Percentiles rank a stretch among this genome's conserved stretches.
Evolutionary conservation across 83 land plant genomes (phyloP).

Genomic region (Isoetes engelmannii): DNA sequence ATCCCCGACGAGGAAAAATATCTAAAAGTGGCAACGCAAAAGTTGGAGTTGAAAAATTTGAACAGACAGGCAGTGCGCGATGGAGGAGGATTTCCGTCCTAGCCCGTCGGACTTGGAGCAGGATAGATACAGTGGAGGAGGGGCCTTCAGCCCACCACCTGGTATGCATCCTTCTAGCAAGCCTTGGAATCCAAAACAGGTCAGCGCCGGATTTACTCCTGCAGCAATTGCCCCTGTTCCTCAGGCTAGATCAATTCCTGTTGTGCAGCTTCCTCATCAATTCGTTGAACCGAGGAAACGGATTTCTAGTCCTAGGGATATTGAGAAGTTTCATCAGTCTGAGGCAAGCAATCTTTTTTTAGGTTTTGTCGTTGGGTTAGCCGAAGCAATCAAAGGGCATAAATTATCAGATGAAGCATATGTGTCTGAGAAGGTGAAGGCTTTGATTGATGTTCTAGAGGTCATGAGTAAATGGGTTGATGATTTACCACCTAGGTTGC

Average conservation of each 20-base stretch:
- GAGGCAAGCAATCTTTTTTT: slow-evolving; percentile 45
- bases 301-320: slow-evolving; percentile 52
- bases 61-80: too few relatives aligned
- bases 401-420: slow-evolving; percentile 66
- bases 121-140: too few relatives aligned
- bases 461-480: slow-evolving; percentile 56
- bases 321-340: slow-evolving; percentile 52
- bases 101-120: too few relatives aligned
- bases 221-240: slow-evolving; percentile 79
- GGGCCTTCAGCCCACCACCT: too few relatives aligned
- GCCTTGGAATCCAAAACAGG: slow-evolving; percentile 45
- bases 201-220: slow-evolving; percentile 32
- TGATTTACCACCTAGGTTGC: slow-evolving; percentile 61
- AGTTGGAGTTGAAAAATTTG: too few relatives aligned
- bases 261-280: slow-evolving; percentile 39
- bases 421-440: slow-evolving; percentile 26
- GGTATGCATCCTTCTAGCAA: too few relatives aligned
- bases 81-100: too few relatives aligned
- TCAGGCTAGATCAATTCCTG: slow-evolving; percentile 53
- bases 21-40: too few relatives aligned
- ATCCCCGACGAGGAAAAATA: too few relatives aligned
- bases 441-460: slow-evolving; percentile 43
- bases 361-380: slow-evolving; percentile 78
- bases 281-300: slow-evolving; percentile 54
- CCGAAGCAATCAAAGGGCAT: slow-evolving; percentile 57